Conservation (phyloP, 2,329 filamentous ascomycete genomes). For the Pestalotiopsis sp. region DNA sequence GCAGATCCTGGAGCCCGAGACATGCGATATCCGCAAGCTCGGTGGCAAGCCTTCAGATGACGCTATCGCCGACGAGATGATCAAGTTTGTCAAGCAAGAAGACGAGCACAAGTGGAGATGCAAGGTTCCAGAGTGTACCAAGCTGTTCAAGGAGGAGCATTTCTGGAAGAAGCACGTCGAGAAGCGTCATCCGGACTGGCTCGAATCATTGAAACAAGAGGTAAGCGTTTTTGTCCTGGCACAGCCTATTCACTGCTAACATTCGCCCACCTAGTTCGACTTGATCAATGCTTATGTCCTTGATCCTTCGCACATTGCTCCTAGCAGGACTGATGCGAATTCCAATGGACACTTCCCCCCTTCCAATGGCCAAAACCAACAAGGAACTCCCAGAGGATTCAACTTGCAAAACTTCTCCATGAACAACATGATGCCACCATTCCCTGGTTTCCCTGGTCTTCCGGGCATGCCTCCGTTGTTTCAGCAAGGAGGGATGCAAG, state of each 20-base stretch:
- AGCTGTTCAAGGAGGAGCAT: constrained; percentile 94
- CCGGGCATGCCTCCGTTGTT: constrained; percentile 57
- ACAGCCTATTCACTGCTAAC: background rate
- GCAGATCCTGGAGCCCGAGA: constrained; percentile 89
- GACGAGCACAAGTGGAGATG: constrained; percentile 97
- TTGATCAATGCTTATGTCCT: constrained; percentile 94
- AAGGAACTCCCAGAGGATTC: constrained; percentile 90
- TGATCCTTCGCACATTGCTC: constrained; percentile 92
- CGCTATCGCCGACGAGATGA: constrained; percentile 81
- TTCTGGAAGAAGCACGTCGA: constrained; percentile 99
- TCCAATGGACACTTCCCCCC: constrained; percentile 95
- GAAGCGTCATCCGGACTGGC: constrained; percentile 91
- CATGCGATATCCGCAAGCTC: constrained; percentile 84
- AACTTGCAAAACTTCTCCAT: constrained; percentile 75
- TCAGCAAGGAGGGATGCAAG: constrained; percentile 44
- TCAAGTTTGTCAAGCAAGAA: constrained; percentile 92
- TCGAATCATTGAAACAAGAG: constrained; percentile 78
- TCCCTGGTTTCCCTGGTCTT: constrained; percentile 61
- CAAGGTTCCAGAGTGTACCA: constrained; percentile 93
- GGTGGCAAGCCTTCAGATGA: constrained; percentile 88
- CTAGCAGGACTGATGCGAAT: constrained; percentile 89
- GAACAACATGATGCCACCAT: constrained; percentile 58
- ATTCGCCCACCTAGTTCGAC: constrained; percentile 61
- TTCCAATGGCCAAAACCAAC: constrained; percentile 71
- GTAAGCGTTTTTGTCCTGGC: constrained; percentile 53